These are phyloP conservation scores for Ulota crispa DNA, from an alignment of 225 moss, liverwort and hornwort species.

Conservation along the genomic window DNA sequence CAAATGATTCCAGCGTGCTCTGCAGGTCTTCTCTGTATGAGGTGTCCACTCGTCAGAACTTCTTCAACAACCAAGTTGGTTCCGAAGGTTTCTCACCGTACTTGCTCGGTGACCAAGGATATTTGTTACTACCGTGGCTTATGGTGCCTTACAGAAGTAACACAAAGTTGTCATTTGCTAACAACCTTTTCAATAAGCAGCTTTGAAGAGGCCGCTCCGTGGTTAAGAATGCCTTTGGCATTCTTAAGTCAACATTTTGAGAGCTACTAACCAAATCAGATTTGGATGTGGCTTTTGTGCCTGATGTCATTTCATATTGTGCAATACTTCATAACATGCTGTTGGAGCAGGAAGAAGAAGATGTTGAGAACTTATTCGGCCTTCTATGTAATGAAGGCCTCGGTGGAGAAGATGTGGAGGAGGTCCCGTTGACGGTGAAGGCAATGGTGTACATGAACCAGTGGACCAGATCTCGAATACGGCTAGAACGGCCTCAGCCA, in stretches of 20 bases:
- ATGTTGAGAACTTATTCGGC: too few relatives aligned
- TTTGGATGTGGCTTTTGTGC: too few relatives aligned
- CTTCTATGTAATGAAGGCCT: too few relatives aligned
- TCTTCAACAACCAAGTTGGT: neutral
- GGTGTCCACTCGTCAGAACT: neutral
- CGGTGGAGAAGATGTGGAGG: too few relatives aligned
- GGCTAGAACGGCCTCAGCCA: too few relatives aligned
- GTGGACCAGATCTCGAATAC: too few relatives aligned
- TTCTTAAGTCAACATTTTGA: neutral
- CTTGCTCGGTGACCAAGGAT: neutral
- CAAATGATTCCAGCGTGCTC: neutral
- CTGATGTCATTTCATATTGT: too few relatives aligned
- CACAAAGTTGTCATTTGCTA: accelerated
- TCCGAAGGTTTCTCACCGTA: neutral
- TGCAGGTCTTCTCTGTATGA: neutral
- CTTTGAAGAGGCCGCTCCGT: accelerated
- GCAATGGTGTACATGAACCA: too few relatives aligned
- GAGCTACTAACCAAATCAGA: too few relatives aligned
- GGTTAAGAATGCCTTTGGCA: neutral
- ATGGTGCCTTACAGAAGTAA: accelerated
- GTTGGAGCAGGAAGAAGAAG: too few relatives aligned
- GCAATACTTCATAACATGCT: too few relatives aligned
- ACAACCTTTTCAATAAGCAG: neutral
- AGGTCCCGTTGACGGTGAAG: too few relatives aligned
- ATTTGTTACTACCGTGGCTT: neutral